Conservation (phyloP, 2,329 filamentous ascomycete species). For the Blastomyces silverae region DNA sequence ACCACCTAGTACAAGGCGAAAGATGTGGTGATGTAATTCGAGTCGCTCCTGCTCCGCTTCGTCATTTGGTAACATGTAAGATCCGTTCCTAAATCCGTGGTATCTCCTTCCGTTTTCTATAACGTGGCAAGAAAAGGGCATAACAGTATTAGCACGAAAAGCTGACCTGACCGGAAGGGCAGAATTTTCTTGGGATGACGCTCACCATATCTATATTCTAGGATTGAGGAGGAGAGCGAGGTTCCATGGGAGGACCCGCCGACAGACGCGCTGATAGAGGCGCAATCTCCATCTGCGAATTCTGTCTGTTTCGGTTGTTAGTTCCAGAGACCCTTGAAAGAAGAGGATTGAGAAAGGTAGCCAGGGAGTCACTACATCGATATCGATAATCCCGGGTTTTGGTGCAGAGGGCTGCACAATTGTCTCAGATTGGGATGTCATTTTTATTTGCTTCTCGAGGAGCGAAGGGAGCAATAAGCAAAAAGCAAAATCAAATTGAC, state of each 20-base stretch:
- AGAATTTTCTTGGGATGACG: not conserved
- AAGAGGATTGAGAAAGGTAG: not conserved
- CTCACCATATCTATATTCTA: conserved; percentile 4
- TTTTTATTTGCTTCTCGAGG: not conserved
- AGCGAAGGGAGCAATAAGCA: not conserved
- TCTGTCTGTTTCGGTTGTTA: not conserved
- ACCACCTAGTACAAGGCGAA: conserved; percentile 24
- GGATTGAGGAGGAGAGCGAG: not conserved
- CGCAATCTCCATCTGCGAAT: not conserved
- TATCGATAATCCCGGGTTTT: not conserved
- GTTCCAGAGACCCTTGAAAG: not conserved
- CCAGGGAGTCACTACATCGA: not conserved
- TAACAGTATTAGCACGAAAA: not conserved
- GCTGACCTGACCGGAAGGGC: not conserved
- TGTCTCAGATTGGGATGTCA: not conserved
- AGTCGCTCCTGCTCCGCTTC: conserved; percentile 31
- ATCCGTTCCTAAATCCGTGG: conserved; percentile 27
- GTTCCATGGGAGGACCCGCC: not conserved
- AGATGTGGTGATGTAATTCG: conserved; percentile 28
- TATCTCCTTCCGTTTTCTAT: conserved; percentile 36
- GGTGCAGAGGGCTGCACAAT: conserved; percentile 6
- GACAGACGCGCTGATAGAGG: not conserved
- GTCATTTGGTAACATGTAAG: conserved; percentile 30
- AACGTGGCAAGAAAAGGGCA: not conserved
- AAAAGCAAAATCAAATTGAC: not conserved